Conservation (phyloP, 179 eudicot genomes). For the Gypsophila paniculata region DNA sequence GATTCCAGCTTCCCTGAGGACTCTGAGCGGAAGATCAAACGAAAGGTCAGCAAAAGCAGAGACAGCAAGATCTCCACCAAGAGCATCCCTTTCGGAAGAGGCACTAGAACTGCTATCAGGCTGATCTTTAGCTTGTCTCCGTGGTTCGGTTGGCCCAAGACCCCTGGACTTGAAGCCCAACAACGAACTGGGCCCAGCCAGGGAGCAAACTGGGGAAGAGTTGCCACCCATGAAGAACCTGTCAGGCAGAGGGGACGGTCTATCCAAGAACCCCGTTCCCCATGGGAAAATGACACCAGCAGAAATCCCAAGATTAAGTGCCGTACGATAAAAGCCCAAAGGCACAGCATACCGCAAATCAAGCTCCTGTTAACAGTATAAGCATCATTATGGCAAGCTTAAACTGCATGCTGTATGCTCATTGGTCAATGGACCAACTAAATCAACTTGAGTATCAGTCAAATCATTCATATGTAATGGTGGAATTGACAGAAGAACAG, state of each 20-base stretch:
- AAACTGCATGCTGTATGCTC: neutral
- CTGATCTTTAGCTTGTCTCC: slow-evolving; percentile 44
- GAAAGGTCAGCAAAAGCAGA: slow-evolving; percentile 88
- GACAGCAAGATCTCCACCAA: slow-evolving; percentile 86
- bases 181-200: slow-evolving; percentile 63
- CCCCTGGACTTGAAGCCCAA: slow-evolving; percentile 77
- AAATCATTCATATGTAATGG: slow-evolving; percentile 1
- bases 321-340: slow-evolving; percentile 63
- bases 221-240: slow-evolving; percentile 85
- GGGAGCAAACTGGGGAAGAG: slow-evolving; percentile 75
- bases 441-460: slow-evolving; percentile 15
- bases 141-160: slow-evolving; percentile 69
- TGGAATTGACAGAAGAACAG: neutral
- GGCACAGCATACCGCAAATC: slow-evolving; percentile 76
- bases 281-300: slow-evolving; percentile 68
- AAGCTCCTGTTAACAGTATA: slow-evolving; percentile 52
- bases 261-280: slow-evolving; percentile 60
- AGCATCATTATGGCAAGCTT: neutral
- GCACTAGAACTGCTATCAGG: slow-evolving; percentile 32
- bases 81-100: slow-evolving; percentile 48
- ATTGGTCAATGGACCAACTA: neutral
- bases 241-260: slow-evolving; percentile 61
- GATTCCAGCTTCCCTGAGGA: slow-evolving; percentile 72
- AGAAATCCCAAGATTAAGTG: slow-evolving; percentile 67
- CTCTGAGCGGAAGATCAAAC: slow-evolving; percentile 69